Percentiles rank a stretch among this genome's conserved stretches.
Conservation (phyloP, 129 eudicot genomes). For the Apium graveolens region DNA sequence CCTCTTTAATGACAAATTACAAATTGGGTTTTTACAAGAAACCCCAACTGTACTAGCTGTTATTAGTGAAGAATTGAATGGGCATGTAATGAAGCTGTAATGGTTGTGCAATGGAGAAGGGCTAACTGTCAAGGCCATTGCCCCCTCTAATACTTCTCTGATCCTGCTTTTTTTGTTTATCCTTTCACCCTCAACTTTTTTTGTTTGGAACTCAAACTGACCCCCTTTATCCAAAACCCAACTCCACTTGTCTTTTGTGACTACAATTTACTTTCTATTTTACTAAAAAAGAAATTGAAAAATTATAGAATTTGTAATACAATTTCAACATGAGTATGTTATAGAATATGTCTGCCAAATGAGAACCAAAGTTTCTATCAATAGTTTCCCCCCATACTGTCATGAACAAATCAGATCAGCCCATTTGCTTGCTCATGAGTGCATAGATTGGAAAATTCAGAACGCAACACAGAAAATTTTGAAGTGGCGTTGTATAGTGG, state of each 20-base stretch:
- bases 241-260: too few species aligned
- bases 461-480: neutral
- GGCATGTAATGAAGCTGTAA: conserved; percentile 34
- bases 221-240: too few species aligned
- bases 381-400: too few species aligned
- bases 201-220: too few species aligned
- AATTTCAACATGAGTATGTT: too few species aligned
- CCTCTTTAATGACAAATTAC: conserved; percentile 16
- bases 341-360: too few species aligned
- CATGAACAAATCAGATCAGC: too few species aligned
- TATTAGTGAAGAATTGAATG: conserved; percentile 24
- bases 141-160: too few species aligned
- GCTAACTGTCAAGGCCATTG: neutral
- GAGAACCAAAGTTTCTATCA: too few species aligned
- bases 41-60: conserved; percentile 10
- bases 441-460: neutral
- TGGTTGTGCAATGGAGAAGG: conserved; percentile 3
- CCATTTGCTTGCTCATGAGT: neutral
- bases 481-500: neutral
- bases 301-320: too few species aligned
- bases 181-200: neutral
- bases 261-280: too few species aligned
- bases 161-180: neutral
- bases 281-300: too few species aligned
- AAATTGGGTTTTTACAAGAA: conserved; percentile 16